Percentiles rank a stretch among this genome's conserved stretches.
Conservation (phyloP, 805 yeast genomes). For the Nakazawaea molendinolei region DNA sequence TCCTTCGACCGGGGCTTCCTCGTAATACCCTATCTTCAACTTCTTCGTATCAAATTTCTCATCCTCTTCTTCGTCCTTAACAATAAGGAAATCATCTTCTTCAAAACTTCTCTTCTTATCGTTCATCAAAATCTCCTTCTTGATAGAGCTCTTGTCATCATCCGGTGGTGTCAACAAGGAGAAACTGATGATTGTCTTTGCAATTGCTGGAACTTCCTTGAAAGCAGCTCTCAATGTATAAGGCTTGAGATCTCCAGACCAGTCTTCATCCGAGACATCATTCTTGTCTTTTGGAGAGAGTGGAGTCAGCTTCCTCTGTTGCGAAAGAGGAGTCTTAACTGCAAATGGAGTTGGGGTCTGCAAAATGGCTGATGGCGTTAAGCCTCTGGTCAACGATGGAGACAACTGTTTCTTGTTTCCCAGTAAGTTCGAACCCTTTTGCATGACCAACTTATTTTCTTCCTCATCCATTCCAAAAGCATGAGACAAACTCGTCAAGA, state of each 20-base stretch:
- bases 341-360: constrained; percentile 30
- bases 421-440: constrained; percentile 11
- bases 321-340: constrained; percentile 25
- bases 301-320: constrained; percentile 21
- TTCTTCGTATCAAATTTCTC: constrained; percentile 8
- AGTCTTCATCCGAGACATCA: constrained; percentile 16
- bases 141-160: constrained; percentile 12
- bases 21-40: constrained; percentile 9
- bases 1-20: constrained; percentile 9
- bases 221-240: constrained; percentile 38
- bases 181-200: constrained; percentile 21
- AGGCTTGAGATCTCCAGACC: constrained; percentile 39
- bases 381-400: constrained; percentile 15
- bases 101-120: constrained; percentile 14
- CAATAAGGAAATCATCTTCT: constrained; percentile 12
- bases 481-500: constrained; percentile 45
- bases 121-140: constrained; percentile 9
- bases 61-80: constrained; percentile 12
- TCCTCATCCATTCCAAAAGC: constrained; percentile 39
- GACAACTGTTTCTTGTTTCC: constrained; percentile 10
- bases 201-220: constrained; percentile 33
- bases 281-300: constrained; percentile 28
- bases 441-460: constrained; percentile 21
- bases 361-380: constrained; percentile 33
- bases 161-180: constrained; percentile 31